These are phyloP conservation scores for Rubia tinctorum DNA, from an alignment of 305 asterid species.

Conservation along the genomic window DNA sequence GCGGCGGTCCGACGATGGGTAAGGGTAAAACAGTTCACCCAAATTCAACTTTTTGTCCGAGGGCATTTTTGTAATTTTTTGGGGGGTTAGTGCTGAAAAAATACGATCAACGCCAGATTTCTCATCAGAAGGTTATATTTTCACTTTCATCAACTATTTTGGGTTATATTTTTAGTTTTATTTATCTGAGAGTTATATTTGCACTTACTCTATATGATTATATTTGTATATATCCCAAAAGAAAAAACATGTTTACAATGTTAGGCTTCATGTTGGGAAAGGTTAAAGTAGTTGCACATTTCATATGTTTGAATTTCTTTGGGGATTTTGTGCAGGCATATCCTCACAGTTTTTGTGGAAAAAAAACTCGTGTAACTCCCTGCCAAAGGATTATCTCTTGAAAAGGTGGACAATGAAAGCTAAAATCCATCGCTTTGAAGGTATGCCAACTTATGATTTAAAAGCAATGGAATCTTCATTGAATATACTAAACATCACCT, in stretches of 20 bases:
- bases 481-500: not conserved
- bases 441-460: not conserved
- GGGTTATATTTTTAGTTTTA: too few relatives aligned
- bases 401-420: not conserved
- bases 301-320: not conserved
- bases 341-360: not conserved
- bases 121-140: too few relatives aligned
- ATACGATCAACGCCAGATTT: too few relatives aligned
- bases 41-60: too few relatives aligned
- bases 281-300: not conserved
- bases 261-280: not conserved
- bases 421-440: not conserved
- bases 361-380: not conserved
- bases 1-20: too few relatives aligned
- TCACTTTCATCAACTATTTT: too few relatives aligned
- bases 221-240: too few relatives aligned
- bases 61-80: too few relatives aligned
- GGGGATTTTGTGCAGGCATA: not conserved
- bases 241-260: not conserved
- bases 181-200: too few relatives aligned
- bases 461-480: not conserved
- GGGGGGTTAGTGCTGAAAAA: too few relatives aligned
- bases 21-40: too few relatives aligned
- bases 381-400: not conserved
- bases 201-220: too few relatives aligned